Base-by-base conservation (phyloP, 805 yeast species). In the Kazachstania martiniae region DNA sequence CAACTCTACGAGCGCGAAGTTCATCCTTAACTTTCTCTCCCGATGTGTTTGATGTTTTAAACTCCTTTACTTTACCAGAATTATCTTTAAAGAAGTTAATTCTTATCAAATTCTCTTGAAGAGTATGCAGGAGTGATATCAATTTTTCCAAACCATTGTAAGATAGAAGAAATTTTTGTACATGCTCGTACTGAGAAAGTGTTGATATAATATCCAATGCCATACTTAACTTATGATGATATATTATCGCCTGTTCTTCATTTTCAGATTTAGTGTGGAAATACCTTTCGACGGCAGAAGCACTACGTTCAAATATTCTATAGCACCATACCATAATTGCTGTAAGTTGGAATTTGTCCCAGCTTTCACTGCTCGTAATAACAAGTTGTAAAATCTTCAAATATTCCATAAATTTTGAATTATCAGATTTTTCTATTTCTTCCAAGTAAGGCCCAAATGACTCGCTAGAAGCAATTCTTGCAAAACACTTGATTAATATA, bases 261-360 rank as follows among this genome's bases (percentile, higher is more conserved):
- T 37, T 32, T 7, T 45, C 48, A n/a, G 28, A 18, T 3, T 32
- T 18, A 3, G 29, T 24, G 10, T 40, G 29, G 36, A 62, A 60
- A 33, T 53, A 57, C 0, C 33, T 29, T 12, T 44, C 42, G 0
- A 55, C 39, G 13, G 46, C 44, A 1, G 26, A 19, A 3, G 48
- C 32, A 0, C 52, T 23, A 8, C 36, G 36, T 29, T 53, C 53
- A 23, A 59, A 53, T 13, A 58, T 38, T 27, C 51, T 53, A 35
- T 47, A 56, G 18, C 52, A 49, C 68, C 68, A 64, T 5, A 61
- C 47, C 48, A 64, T 47, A 1, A 64, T 51, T 12, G 51, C 58
- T 0, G 63, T 62, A 3, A 62, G 39, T 22, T 62, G 56, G 34
- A 50, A 56, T 15, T 55, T 56, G 31, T 58, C 54, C 65, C 66